phyloP scores from a whole-genome alignment of 345 rosid species.

The Salix arbutifolia region DNA sequence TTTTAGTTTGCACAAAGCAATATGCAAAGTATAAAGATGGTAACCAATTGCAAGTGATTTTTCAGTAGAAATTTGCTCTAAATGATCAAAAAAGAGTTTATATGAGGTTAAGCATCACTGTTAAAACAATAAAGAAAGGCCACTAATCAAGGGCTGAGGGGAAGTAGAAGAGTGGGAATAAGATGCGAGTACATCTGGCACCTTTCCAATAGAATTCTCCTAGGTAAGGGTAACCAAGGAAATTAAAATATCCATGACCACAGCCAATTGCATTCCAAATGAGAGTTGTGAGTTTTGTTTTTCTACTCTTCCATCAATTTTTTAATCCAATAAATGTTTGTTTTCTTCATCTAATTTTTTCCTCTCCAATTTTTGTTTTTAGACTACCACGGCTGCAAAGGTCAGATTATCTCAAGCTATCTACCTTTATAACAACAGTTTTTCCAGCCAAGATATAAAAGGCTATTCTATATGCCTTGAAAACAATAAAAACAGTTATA shows the following conservation, averaged over 20 bases:
- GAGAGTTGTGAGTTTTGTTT: neutral
- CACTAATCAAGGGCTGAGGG: neutral
- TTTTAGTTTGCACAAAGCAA: neutral
- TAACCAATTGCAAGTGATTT: neutral
- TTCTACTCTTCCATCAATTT: neutral
- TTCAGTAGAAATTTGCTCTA: neutral
- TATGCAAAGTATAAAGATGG: neutral
- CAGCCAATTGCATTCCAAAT: neutral
- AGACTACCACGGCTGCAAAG: neutral
- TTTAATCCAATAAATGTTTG: neutral
- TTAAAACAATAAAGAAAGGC: neutral
- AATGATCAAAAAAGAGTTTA: neutral
- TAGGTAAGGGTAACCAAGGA: neutral
- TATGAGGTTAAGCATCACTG: neutral
- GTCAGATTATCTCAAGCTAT: neutral
- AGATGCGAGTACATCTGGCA: neutral
- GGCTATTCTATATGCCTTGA: neutral
- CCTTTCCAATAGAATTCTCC: neutral
- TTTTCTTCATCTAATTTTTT: neutral
- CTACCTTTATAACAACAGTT: neutral
- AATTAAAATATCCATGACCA: neutral
- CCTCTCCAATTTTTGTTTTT: neutral
- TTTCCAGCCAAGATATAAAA: neutral
- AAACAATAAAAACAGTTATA: neutral
- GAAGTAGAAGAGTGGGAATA: neutral